These are phyloP conservation scores for Cercospora sesami DNA, from an alignment of 2,329 filamentous ascomycete species.

Conservation along the genomic window DNA sequence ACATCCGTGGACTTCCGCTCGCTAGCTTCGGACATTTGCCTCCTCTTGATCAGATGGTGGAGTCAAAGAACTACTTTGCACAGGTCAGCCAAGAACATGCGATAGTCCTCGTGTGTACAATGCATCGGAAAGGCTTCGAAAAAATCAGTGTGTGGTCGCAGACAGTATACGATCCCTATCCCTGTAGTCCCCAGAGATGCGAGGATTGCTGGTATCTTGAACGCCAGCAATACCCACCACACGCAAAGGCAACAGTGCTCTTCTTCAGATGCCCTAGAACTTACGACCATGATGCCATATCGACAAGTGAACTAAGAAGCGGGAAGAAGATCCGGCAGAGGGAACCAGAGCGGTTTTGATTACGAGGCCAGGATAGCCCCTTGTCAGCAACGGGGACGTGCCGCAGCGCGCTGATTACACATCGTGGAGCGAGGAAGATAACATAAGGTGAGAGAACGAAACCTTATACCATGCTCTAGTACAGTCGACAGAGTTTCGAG, in stretches of 20 bases:
- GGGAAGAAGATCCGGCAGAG: not conserved
- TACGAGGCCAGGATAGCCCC: not conserved
- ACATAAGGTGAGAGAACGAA: not conserved
- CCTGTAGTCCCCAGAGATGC: not conserved
- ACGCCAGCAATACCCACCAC: not conserved
- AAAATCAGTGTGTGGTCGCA: not conserved
- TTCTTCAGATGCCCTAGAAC: not conserved
- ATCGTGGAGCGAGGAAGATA: not conserved
- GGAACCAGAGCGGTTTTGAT: not conserved
- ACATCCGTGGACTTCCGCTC: conserved; percentile 16
- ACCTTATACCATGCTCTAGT: not conserved
- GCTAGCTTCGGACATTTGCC: conserved; percentile 7
- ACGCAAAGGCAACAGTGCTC: not conserved
- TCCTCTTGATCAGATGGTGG: conserved; percentile 7
- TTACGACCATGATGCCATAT: not conserved
- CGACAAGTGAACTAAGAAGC: not conserved
- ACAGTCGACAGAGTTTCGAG: not conserved
- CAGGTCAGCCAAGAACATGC: conserved; percentile 16
- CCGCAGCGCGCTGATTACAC: not conserved
- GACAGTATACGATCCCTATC: not conserved
- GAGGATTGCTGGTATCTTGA: not conserved
- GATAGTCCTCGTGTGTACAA: conserved; percentile 14
- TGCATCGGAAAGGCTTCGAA: not conserved
- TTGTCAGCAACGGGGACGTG: not conserved
- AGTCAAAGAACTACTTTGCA: conserved; percentile 12